These are phyloP conservation scores for Quercus rubra DNA, from an alignment of 306 rosid genomes.

Conservation along the genomic window DNA sequence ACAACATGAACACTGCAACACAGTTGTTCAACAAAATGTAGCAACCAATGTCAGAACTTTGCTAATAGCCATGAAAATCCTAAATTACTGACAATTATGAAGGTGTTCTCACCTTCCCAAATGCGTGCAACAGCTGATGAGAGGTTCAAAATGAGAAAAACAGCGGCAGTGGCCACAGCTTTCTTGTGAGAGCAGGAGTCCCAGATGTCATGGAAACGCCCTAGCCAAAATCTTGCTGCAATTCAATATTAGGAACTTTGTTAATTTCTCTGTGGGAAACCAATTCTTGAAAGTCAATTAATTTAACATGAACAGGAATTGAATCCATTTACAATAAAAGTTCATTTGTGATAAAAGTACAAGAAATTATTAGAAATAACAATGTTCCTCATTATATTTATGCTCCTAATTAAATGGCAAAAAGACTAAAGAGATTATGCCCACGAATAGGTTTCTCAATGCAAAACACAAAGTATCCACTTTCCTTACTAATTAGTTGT, in stretches of 20 bases:
- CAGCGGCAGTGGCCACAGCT: slow-evolving; percentile 51
- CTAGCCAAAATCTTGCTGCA: slow-evolving; percentile 71
- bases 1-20: slow-evolving; percentile 69
- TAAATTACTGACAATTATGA: not conserved
- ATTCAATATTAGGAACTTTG: not conserved
- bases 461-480: too few species aligned
- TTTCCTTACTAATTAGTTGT: too few species aligned
- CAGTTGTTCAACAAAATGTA: not conserved
- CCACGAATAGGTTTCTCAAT: too few species aligned
- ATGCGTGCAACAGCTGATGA: slow-evolving; percentile 73
- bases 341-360: not conserved
- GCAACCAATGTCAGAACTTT: not conserved
- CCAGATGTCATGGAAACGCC: slow-evolving; percentile 78
- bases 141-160: slow-evolving; percentile 69
- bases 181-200: slow-evolving; percentile 81
- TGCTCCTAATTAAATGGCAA: too few species aligned
- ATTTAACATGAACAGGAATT: too few species aligned
- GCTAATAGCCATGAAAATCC: not conserved
- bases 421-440: too few species aligned
- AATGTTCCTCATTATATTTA: too few species aligned
- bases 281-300: not conserved
- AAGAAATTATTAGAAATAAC: not conserved
- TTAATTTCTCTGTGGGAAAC: not conserved
- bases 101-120: slow-evolving; percentile 68
- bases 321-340: not conserved